Percentiles rank a stretch among this genome's conserved stretches.
Evolutionary conservation across 164 flowering plant species (phyloP).

Genomic region (Chimonanthus salicifolius): DNA sequence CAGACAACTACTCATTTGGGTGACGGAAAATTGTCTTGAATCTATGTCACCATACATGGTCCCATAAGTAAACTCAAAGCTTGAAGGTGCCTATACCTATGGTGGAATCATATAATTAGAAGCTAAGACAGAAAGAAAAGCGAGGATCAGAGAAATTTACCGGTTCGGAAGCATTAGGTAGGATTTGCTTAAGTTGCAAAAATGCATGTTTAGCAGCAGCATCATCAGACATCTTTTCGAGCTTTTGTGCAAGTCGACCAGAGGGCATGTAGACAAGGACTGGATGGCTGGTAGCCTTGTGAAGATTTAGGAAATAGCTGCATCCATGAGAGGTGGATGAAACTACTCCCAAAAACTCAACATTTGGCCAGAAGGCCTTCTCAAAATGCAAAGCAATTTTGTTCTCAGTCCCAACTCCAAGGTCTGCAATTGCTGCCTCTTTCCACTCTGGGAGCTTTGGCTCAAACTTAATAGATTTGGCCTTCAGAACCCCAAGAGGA

Average conservation of each 20-base stretch:
- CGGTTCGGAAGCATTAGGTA: slow-evolving; percentile 82
- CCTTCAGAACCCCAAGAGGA: slow-evolving; percentile 84
- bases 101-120: not conserved
- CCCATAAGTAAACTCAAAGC: no score
- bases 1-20: not conserved
- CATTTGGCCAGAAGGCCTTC: slow-evolving; percentile 95
- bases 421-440: slow-evolving; percentile 69
- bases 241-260: slow-evolving; percentile 77
- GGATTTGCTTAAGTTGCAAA: slow-evolving; percentile 68
- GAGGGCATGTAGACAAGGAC: slow-evolving; percentile 98
- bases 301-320: slow-evolving; percentile 93
- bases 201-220: slow-evolving; percentile 87
- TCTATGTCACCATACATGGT: not conserved
- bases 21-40: not conserved
- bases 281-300: slow-evolving; percentile 87
- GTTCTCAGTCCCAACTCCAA: slow-evolving; percentile 89
- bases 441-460: slow-evolving; percentile 94
- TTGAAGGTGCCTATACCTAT: no score
- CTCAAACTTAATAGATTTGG: slow-evolving; percentile 59
- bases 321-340: slow-evolving; percentile 78
- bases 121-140: not conserved
- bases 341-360: slow-evolving; percentile 91
- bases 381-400: slow-evolving; percentile 82
- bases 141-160: slow-evolving; percentile 27
- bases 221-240: slow-evolving; percentile 91